These are phyloP conservation scores for Hygrophorus russula DNA, from an alignment of 768 basidiomycete genomes.

Conservation along the genomic window DNA sequence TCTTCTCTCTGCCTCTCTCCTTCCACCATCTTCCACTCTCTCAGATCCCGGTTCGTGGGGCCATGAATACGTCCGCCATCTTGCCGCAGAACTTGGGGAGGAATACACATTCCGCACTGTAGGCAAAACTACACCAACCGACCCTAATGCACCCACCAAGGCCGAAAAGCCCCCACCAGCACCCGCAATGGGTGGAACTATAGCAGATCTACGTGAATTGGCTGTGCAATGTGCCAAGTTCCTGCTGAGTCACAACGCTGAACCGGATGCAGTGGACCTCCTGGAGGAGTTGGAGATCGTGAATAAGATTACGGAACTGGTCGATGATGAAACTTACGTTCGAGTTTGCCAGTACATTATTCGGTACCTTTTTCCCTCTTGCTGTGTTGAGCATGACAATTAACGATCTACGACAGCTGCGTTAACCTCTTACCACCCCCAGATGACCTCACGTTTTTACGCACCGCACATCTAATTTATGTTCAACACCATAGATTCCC, in stretches of 20 bases:
- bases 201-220: constrained; percentile 66
- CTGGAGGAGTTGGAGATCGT: constrained; percentile 91
- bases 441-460: constrained; percentile 84
- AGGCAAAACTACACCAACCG: constrained; percentile 10
- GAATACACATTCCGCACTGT: constrained; percentile 70
- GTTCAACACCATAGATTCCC: constrained; percentile 80
- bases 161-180: constrained; percentile 19
- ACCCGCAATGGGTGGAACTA: constrained; percentile 37
- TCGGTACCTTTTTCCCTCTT: constrained; percentile 36
- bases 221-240: constrained; percentile 83
- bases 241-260: constrained; percentile 87
- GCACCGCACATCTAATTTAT: constrained; percentile 83
- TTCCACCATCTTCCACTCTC: constrained; percentile 52
- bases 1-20: constrained; percentile 64
- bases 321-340: constrained; percentile 79
- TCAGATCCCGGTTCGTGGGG: constrained; percentile 96
- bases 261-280: constrained; percentile 95
- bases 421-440: constrained; percentile 86
- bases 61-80: constrained; percentile 95
- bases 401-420: constrained; percentile 38
- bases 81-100: constrained; percentile 92
- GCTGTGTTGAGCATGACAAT: not conserved
- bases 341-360: constrained; percentile 97
- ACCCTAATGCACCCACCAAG: constrained; percentile 19
- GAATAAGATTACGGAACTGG: constrained; percentile 58